These are phyloP conservation scores for Ophiognomonia clavigignenti-juglandacearum DNA, from an alignment of 2,329 filamentous ascomycete species.

Conservation along the genomic window DNA sequence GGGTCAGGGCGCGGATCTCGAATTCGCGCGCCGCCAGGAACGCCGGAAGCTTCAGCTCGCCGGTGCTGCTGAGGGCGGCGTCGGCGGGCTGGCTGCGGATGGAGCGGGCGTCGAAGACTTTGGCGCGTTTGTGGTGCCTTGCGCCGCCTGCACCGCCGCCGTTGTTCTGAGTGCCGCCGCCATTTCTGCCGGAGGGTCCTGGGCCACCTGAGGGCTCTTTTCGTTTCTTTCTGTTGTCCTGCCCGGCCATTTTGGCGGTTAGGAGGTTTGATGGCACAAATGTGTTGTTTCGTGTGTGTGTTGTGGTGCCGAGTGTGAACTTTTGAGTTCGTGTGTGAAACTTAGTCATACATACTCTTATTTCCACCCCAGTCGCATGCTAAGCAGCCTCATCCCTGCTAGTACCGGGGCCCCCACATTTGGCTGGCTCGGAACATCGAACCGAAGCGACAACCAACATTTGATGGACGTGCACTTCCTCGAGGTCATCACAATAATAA, in stretches of 20 bases:
- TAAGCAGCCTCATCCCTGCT: too few species aligned
- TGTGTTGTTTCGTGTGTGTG: too few species aligned
- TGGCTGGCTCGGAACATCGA: too few species aligned
- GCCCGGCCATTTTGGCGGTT: slow-evolving; percentile 18
- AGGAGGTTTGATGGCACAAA: too few species aligned
- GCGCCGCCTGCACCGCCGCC: slow-evolving; percentile 19
- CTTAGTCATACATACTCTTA: too few species aligned
- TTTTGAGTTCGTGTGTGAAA: too few species aligned
- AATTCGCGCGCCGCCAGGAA: slow-evolving; percentile 85
- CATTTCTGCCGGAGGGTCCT: neutral
- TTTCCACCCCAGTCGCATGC: too few species aligned
- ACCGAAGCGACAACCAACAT: too few species aligned
- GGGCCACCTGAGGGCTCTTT: slow-evolving; percentile 18
- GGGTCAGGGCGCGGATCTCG: slow-evolving; percentile 80
- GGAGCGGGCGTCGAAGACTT: slow-evolving; percentile 40
- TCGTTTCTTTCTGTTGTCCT: slow-evolving; percentile 18
- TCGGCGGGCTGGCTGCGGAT: slow-evolving; percentile 48
- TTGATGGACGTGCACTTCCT: too few species aligned
- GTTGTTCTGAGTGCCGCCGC: slow-evolving; percentile 21
- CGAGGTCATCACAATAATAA: too few species aligned
- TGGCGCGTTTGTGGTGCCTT: slow-evolving; percentile 36
- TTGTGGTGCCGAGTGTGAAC: neutral
- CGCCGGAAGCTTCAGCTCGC: slow-evolving; percentile 77
- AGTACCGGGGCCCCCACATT: neutral
- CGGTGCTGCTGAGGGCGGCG: slow-evolving; percentile 52